Percentiles rank a stretch among this genome's conserved stretches.
phyloP scores from a whole-genome alignment of 2,329 filamentous ascomycete genomes.

The Alternaria arborescens region DNA sequence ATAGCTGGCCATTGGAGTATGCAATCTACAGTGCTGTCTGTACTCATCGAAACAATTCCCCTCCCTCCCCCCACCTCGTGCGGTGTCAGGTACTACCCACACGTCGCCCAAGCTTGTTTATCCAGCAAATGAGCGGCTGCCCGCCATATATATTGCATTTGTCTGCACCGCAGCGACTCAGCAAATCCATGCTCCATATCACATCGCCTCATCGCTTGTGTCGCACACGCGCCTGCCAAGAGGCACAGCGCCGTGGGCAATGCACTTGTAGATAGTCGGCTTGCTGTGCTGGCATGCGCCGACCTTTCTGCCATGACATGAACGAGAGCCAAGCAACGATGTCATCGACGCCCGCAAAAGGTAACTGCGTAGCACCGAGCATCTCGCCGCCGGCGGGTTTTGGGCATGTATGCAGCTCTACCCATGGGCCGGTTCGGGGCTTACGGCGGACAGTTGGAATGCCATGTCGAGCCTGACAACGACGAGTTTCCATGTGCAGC shows the following conservation, averaged over 20 bases:
- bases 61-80: neutral
- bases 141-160: constrained; percentile 18
- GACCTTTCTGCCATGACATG: neutral
- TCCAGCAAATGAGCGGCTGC: constrained; percentile 18
- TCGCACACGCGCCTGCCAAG: constrained; percentile 17
- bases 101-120: constrained; percentile 7
- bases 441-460: constrained; percentile 1
- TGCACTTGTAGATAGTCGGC: constrained; percentile 2
- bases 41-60: neutral
- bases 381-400: constrained; percentile 3
- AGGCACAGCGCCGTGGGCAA: constrained; percentile 3
- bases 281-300: constrained; percentile 17
- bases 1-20: neutral
- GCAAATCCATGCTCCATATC: constrained; percentile 20
- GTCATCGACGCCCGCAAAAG: constrained; percentile 3
- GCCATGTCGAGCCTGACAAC: constrained; percentile 9
- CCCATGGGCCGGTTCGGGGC: constrained; percentile 12
- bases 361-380: constrained; percentile 1
- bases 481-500: neutral
- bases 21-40: neutral
- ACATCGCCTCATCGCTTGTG: constrained; percentile 17
- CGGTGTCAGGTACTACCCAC: constrained; percentile 2
- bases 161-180: constrained; percentile 18
- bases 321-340: neutral
- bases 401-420: constrained; percentile 11